Base-by-base conservation (phyloP, 495 filamentous ascomycete species). In the Hypoxylon cercidicola region DNA sequence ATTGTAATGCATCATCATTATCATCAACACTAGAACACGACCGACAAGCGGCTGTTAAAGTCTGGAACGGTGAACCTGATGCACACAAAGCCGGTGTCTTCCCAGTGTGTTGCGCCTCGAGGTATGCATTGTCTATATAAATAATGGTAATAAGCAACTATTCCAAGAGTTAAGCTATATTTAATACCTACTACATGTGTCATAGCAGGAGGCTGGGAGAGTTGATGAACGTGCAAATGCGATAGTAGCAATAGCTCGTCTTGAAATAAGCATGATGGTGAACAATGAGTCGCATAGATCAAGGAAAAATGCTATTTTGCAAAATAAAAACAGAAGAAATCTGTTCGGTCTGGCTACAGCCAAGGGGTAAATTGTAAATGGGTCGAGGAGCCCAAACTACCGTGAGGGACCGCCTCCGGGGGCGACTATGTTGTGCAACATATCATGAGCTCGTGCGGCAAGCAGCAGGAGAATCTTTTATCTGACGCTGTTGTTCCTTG, bases 151-250 rank as follows among this genome's bases (percentile, higher is more conserved):
- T 52, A 6, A 45, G 19, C 3, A 15, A 3, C 0, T 15, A 10
- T 25, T 18, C 7, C 15, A 11, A 51, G 25, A 25, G 13, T 12
- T 16, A n/a, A 16, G 15, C 19, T 21, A 9, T 40, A 16, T 21
- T 21, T 4, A 10, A 21, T 39, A 39, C 63, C 18, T 52, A 61
- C 63, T 66, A 12, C 63, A 66, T 25, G 9, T 23, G 11, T 37
- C 21, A 30, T 61, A 66, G 18, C 63, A 66, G 4, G 10, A 0
- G 0, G 23, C 28, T 32, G 51, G 51, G 11, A 66, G n/a, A 37
- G 6, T 53, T 18, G 13, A 0, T 1, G 34, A n/a, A 12, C 10
- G 2, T n/a, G 34, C 10, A 3, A 9, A 2, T 12, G 13, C 9
- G 4, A 2, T 11, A 3, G 5, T 48, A 1, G 28, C 9, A 10